These are phyloP conservation scores for Pholiota microspora DNA, from an alignment of 768 basidiomycete genomes.

Conservation along the genomic window DNA sequence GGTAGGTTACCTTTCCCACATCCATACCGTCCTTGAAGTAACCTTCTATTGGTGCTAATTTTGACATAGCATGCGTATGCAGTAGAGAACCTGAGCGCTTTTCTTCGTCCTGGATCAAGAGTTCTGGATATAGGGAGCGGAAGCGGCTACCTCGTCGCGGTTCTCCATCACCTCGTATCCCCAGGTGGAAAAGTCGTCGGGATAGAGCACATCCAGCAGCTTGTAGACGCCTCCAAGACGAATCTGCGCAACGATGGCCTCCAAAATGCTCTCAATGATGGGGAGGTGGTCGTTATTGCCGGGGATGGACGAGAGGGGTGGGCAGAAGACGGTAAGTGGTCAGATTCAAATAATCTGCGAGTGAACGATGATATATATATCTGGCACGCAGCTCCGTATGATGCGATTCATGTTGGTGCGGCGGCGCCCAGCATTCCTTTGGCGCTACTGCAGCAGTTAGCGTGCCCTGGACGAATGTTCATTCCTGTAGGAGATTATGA, in stretches of 20 bases:
- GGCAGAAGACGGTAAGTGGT: conserved; percentile 27
- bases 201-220: conserved; percentile 85
- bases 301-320: conserved; percentile 82
- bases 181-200: conserved; percentile 69
- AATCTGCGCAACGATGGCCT: conserved; percentile 74
- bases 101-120: conserved; percentile 63
- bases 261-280: conserved; percentile 47
- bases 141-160: conserved; percentile 83
- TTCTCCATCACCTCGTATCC: conserved; percentile 71
- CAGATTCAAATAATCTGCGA: not conserved
- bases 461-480: conserved; percentile 80
- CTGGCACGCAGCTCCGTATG: conserved; percentile 53
- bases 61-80: conserved; percentile 77
- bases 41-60: not conserved
- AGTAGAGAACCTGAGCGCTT: conserved; percentile 69
- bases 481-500: conserved; percentile 75
- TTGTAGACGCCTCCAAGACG: conserved; percentile 64
- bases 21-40: not conserved
- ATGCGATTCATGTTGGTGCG: conserved; percentile 93
- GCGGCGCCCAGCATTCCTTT: conserved; percentile 77
- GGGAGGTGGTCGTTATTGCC: conserved; percentile 57
- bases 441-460: conserved; percentile 75
- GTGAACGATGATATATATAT: not conserved
- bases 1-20: too few species aligned
- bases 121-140: conserved; percentile 92